Conservation (phyloP, 2,329 filamentous ascomycete genomes). For the Sphaerulina vaccinii region DNA sequence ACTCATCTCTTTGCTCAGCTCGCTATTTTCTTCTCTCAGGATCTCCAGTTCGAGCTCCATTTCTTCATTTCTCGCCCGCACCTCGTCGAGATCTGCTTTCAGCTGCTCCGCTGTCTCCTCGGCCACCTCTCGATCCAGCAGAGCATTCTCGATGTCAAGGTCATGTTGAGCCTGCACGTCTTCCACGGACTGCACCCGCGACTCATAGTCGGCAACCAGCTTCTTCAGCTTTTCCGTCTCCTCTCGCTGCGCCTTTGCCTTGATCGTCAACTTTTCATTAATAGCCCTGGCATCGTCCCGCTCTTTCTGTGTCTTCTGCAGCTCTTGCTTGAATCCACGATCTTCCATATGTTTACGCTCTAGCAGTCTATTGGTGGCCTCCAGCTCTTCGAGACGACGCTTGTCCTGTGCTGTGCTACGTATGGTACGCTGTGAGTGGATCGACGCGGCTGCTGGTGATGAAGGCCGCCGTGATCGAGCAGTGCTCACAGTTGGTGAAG, state of each 20-base stretch:
- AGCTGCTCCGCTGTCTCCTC: conserved; percentile 84
- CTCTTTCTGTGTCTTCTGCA: conserved; percentile 75
- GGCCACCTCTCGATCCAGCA: conserved; percentile 91
- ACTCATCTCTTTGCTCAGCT: conserved; percentile 79
- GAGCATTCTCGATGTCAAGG: conserved; percentile 77
- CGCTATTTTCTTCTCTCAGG: conserved; percentile 79
- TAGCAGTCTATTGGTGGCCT: conserved; percentile 80
- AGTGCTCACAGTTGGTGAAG: conserved; percentile 23
- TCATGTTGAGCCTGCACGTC: conserved; percentile 80
- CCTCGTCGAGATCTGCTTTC: conserved; percentile 74
- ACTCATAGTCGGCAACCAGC: conserved; percentile 72
- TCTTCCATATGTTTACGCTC: conserved; percentile 86
- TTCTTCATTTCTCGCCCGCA: conserved; percentile 77
- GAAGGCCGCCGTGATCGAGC: conserved; percentile 34
- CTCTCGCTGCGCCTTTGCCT: conserved; percentile 80
- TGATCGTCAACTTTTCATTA: conserved; percentile 85
- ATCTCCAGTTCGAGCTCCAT: conserved; percentile 85
- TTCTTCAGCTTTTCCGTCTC: conserved; percentile 76
- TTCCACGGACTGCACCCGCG: conserved; percentile 67
- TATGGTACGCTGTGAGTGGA: conserved; percentile 35
- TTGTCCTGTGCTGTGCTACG: conserved; percentile 53
- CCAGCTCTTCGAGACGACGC: conserved; percentile 79
- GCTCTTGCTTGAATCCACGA: conserved; percentile 74
- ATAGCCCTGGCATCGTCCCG: conserved; percentile 77
- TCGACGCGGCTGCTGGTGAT: conserved; percentile 34